Base-by-base conservation (phyloP, 2,329 filamentous ascomycete genomes). In the Xylogone sp. region DNA sequence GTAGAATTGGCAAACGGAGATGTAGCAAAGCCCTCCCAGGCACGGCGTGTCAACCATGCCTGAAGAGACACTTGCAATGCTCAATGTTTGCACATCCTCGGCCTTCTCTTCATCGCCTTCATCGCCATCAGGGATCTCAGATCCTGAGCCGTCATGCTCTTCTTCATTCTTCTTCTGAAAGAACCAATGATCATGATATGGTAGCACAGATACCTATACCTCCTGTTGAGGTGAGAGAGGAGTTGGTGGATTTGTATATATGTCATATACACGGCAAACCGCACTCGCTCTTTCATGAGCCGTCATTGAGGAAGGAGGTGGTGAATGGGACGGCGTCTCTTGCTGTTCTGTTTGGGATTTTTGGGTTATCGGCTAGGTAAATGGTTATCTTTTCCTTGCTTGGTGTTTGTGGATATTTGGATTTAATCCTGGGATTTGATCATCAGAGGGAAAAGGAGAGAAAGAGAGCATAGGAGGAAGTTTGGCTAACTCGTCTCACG, bases 271-370 rank as follows among this genome's bases (percentile, higher is more conserved):
- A 62, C 44, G 56, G 62, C 46, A 61, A 62, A 43, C 56, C 62
- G 10, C 61, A 63, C 50, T 54, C 50, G 10, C 42, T 63, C 5
- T 64, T 64, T 46, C 62, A 62, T 43, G 56, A 59, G 50, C 56
- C 61, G 9, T 54, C 60, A 5, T 53, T 62, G n/a, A 58, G 49
- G 42, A 18, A 10, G 13, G 51, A 43, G n/a, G 56, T 59, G n/a
- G n/a, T 24, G 9, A 21, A 20, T 19, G 49, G 2, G 43, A 42
- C n/a, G 9, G 18, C 12, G 27, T 45, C 34, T 20, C n/a, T 16
- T 13, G 18, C 20, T 45, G 42, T 22, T 21, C 34, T 50, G 42
- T 43, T 34, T 10, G 42, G 16, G 10, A 50, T 50, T 16, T 18
- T 39, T 39, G 34, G 34, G 13, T 39, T 39, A 39, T 39, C 34